Percentiles rank a stretch among this genome's conserved stretches.
These are phyloP conservation scores for Mycena rebaudengoi DNA, from an alignment of 768 basidiomycete genomes.

Conservation along the genomic window DNA sequence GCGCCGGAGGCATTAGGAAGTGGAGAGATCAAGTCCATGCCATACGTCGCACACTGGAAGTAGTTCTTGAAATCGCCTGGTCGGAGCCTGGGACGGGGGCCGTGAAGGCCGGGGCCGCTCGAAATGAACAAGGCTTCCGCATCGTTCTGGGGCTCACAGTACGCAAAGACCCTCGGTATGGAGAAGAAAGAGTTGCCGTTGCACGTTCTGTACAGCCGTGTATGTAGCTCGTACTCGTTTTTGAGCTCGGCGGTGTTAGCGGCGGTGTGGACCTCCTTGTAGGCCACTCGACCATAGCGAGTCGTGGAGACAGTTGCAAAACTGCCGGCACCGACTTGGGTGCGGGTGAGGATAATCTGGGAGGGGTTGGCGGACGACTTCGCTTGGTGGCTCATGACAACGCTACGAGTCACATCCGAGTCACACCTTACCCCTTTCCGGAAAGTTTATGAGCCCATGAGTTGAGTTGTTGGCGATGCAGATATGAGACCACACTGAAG, in stretches of 20 bases:
- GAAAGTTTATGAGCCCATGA: too few species aligned
- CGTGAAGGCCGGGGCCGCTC: neutral
- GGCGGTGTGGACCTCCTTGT: constrained; percentile 18
- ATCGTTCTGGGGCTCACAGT: constrained; percentile 22
- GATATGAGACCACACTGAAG: too few species aligned
- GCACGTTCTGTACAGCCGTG: constrained; percentile 21
- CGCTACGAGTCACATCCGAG: too few species aligned
- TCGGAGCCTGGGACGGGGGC: neutral
- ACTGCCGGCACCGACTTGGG: constrained; percentile 16
- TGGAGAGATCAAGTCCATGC: constrained; percentile 36
- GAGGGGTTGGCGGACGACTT: neutral
- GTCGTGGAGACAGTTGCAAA: constrained; percentile 27
- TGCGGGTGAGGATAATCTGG: neutral
- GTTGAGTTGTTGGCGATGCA: too few species aligned
- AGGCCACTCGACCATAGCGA: constrained; percentile 21
- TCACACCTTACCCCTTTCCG: too few species aligned
- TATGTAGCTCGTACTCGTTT: constrained; percentile 25
- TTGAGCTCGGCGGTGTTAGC: constrained; percentile 4
- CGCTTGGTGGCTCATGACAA: neutral
- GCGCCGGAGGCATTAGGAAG: constrained; percentile 19
- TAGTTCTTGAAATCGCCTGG: neutral
- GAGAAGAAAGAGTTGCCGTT: constrained; percentile 30
- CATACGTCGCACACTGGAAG: constrained; percentile 28
- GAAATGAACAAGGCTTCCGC: neutral
- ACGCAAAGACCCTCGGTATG: constrained; percentile 31